A percentile compares a stretch with the other conserved stretches of the same genome.
Conservation (phyloP, 179 eudicot genomes). For the Silene noctiflora region DNA sequence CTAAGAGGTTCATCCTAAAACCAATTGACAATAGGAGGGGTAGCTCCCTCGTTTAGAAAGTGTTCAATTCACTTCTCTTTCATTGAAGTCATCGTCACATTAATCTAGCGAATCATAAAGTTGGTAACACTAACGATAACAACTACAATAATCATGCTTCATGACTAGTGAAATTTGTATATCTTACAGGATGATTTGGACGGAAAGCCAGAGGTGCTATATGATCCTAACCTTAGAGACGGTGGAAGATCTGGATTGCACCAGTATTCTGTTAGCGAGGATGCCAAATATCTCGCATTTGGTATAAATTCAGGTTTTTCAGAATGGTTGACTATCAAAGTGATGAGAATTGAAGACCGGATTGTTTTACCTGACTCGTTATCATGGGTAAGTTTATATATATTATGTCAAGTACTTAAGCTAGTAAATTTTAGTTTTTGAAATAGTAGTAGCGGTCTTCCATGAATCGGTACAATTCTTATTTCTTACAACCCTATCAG, state of each 20-base stretch:
- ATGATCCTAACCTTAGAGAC: conserved; percentile 85
- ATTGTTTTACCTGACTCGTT: conserved; percentile 60
- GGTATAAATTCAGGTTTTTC: conserved; percentile 79
- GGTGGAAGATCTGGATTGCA: conserved; percentile 66
- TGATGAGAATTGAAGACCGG: conserved; percentile 66
- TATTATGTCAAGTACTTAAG: neutral
- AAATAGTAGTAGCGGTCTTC: neutral
- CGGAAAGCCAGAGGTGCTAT: conserved; percentile 81
- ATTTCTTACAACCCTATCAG: neutral
- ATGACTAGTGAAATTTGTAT: neutral
- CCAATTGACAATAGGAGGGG: too few species aligned
- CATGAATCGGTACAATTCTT: neutral
- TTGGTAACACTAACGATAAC: neutral
- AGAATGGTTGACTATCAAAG: conserved; percentile 92
- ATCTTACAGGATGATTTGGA: conserved; percentile 65
- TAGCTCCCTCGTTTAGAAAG: too few species aligned
- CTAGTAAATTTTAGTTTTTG: neutral
- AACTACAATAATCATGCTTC: neutral
- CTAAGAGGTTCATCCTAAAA: too few species aligned
- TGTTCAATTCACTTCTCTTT: too few species aligned
- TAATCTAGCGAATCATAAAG: too few species aligned
- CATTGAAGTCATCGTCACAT: too few species aligned
- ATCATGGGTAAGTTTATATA: conserved; percentile 62
- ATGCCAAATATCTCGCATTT: conserved; percentile 81
- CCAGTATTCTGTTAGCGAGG: conserved; percentile 65